Base-by-base conservation (phyloP, 2,329 filamentous ascomycete species). In the Clarireedia paspali region DNA sequence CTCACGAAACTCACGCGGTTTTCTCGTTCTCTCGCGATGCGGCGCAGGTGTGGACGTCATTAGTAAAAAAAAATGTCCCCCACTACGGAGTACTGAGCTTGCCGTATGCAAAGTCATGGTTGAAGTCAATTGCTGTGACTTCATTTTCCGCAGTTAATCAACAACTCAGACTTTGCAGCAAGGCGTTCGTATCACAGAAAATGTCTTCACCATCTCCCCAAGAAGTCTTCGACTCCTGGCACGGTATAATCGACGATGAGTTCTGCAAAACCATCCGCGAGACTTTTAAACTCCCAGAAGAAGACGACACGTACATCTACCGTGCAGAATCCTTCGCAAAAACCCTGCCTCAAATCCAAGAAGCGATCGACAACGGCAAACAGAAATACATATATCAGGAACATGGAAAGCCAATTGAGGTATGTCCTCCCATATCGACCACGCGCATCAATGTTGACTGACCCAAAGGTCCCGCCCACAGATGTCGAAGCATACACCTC, bases 401-500 rank as follows among this genome's bases (percentile, higher is more conserved):
- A 7, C 60, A 63, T 57, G 62, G 61, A 4, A 47, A 65, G 17
- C 49, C 56, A 26, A 53, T 65, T 9, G 53, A 62, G 44, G 61
- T 62, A n/a, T 9, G 2, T 5, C 5, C 40, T 9, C 24, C 10
- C 1, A 34, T 34, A 34, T 34, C 15, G 27, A 56, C 40, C 20
- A 36, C 12, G 24, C 20, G 50, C 47, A 7, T 48, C 9, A 15
- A 36, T 57, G 38, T 58, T 63, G 55, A 64, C 48, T 62, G 57
- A 63, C 51, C 51, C 10, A 1, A 49, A 63, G 63, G 50, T 65
- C 14, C 26, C 63, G 36, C 15, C 57, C 20, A 62, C 76, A 53
- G 87, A 90, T 64, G 78, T 86, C 56, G 75, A 78, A 45, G 80
- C 85, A 17, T 90, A 91, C 73, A 78, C 81, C 39, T 74, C 79